A percentile compares a stretch with the other conserved stretches of the same genome.
phyloP scores from a whole-genome alignment of 2,329 filamentous ascomycete genomes.

The Thermochaetoides dissita region DNA sequence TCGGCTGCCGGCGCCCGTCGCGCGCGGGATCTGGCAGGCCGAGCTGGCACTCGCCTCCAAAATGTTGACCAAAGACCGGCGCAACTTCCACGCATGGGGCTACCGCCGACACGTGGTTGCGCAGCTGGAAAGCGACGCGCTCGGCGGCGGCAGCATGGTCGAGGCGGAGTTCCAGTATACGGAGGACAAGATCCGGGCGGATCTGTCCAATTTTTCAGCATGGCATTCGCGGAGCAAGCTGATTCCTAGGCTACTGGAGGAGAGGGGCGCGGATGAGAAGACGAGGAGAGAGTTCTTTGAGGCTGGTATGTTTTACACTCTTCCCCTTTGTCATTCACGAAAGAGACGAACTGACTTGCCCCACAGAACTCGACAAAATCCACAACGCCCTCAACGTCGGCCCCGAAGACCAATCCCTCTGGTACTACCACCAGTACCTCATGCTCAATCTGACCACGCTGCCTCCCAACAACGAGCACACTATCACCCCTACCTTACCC shows the following conservation, averaged over 20 bases:
- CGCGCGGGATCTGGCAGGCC: slow-evolving; percentile 62
- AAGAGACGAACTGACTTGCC: slow-evolving; percentile 14
- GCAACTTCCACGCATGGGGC: slow-evolving; percentile 95
- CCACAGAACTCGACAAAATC: slow-evolving; percentile 57
- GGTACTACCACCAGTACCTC: slow-evolving; percentile 91
- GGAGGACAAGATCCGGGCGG: slow-evolving; percentile 68
- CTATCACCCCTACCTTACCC: slow-evolving; percentile 10
- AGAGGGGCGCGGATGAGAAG: slow-evolving; percentile 49
- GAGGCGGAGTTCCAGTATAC: slow-evolving; percentile 82
- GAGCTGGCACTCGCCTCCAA: slow-evolving; percentile 73
- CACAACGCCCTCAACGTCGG: slow-evolving; percentile 72
- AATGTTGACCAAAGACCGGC: slow-evolving; percentile 73
- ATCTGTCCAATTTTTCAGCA: slow-evolving; percentile 90
- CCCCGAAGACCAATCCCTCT: slow-evolving; percentile 86
- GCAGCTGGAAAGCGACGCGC: slow-evolving; percentile 49
- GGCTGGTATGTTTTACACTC: slow-evolving; percentile 35
- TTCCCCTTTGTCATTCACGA: not conserved
- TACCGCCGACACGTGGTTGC: slow-evolving; percentile 70
- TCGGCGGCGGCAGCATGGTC: slow-evolving; percentile 48
- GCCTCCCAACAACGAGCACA: slow-evolving; percentile 44
- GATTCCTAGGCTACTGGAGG: slow-evolving; percentile 60
- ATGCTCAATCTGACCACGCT: slow-evolving; percentile 59
- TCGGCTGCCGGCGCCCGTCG: slow-evolving; percentile 40
- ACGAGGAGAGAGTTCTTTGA: slow-evolving; percentile 59
- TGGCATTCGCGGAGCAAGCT: slow-evolving; percentile 87